Base-by-base conservation (phyloP, 2,329 filamentous ascomycete genomes). In the Leptodontidium sp. region DNA sequence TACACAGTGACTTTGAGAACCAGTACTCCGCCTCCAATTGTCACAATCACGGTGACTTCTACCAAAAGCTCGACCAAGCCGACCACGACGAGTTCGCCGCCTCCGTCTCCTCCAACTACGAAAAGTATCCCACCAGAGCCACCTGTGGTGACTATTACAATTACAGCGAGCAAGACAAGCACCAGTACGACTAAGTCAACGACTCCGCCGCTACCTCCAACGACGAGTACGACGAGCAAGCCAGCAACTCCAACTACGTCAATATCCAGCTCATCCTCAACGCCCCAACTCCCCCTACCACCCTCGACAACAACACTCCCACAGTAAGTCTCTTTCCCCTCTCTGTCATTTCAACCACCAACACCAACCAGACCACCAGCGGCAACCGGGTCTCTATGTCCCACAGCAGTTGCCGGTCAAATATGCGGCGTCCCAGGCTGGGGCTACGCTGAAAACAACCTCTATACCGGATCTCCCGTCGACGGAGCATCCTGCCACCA, bases 381-480 rank as follows among this genome's bases (percentile, higher is more conserved):
- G 26, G 68, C 68, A 59, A 47, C 45, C 4, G 66, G 52, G 5
- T n/a, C 26, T 3, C 21, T 67, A 35, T 73, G 71, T 32, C 71
- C 71, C 26, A 69, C 65, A 6, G 61, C 69, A 2, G 53, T 65
- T 9, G 32, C 66, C 15, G 49, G 43, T 11, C 59, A 55, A 52
- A 67, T 49, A 47, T 73, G 71, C 45, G 69, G 64, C 26, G 24
- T 65, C 21, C n/a, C 35, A 26, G 69, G 71, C 24, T 72, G 71
- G 71, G 71, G 71, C 17, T 69, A 71, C 38, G 67, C 69, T 17
- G 61, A 61, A 17, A 72, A 71, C 61, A 72, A 72, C 32, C 65
- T 72, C 35, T 71, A 70, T 47, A 65, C 66, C n/a, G 64, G 38
- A 4, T 50, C 58, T 8, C 38, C 63, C 12, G 53, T 71, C 4